Conservation (phyloP, 129 eudicot species). For the Gnaphalium uliginosum region DNA sequence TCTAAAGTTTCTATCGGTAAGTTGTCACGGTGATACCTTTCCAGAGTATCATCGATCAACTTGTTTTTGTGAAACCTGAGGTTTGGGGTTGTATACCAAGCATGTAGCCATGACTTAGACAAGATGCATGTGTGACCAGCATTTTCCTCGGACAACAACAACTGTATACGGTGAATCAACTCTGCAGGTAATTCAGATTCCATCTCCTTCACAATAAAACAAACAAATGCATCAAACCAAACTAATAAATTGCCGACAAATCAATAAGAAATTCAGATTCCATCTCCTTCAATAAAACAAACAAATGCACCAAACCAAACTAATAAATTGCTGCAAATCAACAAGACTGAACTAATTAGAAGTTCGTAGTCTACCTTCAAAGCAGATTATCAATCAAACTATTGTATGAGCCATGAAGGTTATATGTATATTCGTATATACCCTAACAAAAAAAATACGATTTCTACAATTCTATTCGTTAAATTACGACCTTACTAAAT, state of each 20-base stretch:
- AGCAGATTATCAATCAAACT: not conserved
- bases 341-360: not conserved
- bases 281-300: not conserved
- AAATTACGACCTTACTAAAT: too few species aligned
- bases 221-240: too few species aligned
- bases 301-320: not conserved
- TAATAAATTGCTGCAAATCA: too few species aligned
- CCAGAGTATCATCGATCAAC: not conserved
- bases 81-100: not conserved
- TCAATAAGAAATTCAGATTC: not conserved
- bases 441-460: not conserved
- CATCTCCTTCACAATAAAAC: too few species aligned
- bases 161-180: constrained; percentile 2
- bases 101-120: not conserved
- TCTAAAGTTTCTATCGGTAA: not conserved
- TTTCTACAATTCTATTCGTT: not conserved
- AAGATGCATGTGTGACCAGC: not conserved
- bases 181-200: not conserved
- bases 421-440: not conserved
- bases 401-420: not conserved
- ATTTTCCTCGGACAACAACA: not conserved
- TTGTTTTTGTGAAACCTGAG: not conserved
- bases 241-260: too few species aligned
- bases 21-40: not conserved
- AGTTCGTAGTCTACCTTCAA: not conserved